Base-by-base conservation (phyloP, 371 early-diverging fungal species). In the Mucor piriformis region DNA sequence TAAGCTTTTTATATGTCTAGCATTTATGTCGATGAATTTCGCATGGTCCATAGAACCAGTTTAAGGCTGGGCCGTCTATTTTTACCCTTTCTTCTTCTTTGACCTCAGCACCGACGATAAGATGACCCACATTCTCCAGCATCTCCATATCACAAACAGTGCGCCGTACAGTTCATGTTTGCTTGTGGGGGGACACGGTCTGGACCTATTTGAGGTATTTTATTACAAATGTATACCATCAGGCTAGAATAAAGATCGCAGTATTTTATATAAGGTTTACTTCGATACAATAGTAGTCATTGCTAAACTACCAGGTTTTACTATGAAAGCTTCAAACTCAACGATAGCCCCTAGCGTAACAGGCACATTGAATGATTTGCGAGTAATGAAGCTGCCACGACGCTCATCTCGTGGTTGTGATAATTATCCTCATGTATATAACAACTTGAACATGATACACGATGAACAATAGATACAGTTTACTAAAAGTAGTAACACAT, bases 321-420 rank as follows among this genome's bases (percentile, higher is more conserved):
- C 77, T 11, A 81, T 25, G 33, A 54, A 54, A 11, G 6, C 29
- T 46, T 78, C 74, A 43, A 85, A 84, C 55, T 88, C 88, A 15
- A 84, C 86, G 42, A 88, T 82, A 2, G 86, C 90, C 90, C 1
- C 88, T 88, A 10, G 86, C 80, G 21, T 89, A 88, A 63, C 86
- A 84, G 10, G 88, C 88, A 54, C 88, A 89, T 70, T 89, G 88
- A 50, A 89, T 83, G 54, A 89, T 79, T 63, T 0, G 88, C 88
- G 54, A 88, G 63, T 4, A 86, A 86, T 0, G 85, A 88, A 10
- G 83, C 68, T 0, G 90, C 88, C 44, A 88, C 75, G 21, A 56
- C 72, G n/a, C n/a, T n/a, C n/a, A n/a, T n/a, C n/a, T n/a, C n/a
- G n/a, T n/a, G n/a, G n/a, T n/a, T n/a, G n/a, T n/a, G n/a, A n/a